phyloP scores from a whole-genome alignment of 2,329 filamentous ascomycete genomes.

The Neoascochyta sp. region DNA sequence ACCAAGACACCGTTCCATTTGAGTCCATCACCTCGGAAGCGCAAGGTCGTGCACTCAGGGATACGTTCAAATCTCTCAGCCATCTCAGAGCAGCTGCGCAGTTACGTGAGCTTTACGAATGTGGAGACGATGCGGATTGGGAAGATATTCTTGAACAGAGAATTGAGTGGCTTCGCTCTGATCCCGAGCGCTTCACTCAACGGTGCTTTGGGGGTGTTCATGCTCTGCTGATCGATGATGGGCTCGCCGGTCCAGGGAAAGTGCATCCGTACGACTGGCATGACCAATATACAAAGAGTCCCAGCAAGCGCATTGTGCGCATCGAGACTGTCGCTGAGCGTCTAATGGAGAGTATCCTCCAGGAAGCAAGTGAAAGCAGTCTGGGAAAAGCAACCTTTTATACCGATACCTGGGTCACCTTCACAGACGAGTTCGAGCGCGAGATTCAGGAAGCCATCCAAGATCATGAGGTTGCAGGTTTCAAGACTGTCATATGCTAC shows the following conservation, averaged over 20 bases:
- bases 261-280: conserved; percentile 57
- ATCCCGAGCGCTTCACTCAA: conserved; percentile 55
- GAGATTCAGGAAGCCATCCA: conserved; percentile 56
- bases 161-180: conserved; percentile 44
- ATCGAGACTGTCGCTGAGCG: conserved; percentile 69
- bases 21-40: conserved; percentile 71
- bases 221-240: conserved; percentile 74
- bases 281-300: conserved; percentile 59
- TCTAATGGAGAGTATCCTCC: conserved; percentile 53
- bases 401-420: conserved; percentile 41
- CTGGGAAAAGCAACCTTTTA: conserved; percentile 33
- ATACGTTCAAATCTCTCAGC: conserved; percentile 60
- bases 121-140: conserved; percentile 57
- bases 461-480: conserved; percentile 68
- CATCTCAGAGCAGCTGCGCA: conserved; percentile 68
- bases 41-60: conserved; percentile 61
- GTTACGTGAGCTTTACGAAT: conserved; percentile 62
- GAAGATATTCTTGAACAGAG: conserved; percentile 51
- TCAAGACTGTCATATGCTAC: conserved; percentile 83
- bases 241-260: conserved; percentile 54
- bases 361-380: conserved; percentile 36
- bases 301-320: conserved; percentile 70
- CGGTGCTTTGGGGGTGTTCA: conserved; percentile 70
- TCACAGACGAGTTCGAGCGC: conserved; percentile 50
- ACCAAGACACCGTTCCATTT: conserved; percentile 51